Evolutionary conservation across 345 rosid species (phyloP), one percentile per base, ranked within the genome.

Genomic region (Dimocarpus longan): DNA sequence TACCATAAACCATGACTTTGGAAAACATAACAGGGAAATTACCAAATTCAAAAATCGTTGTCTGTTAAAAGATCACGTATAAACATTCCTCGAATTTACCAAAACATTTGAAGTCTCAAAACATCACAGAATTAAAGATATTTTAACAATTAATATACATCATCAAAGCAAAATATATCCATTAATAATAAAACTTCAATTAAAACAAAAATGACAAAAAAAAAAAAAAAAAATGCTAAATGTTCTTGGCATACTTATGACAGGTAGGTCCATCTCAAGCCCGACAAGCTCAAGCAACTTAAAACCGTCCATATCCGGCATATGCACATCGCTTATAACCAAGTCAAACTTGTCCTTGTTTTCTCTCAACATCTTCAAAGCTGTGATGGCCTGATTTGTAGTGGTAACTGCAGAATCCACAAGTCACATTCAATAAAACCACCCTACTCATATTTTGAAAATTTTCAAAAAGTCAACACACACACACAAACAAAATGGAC

Each of bases 271-370:
- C 95, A 90, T 90, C 83, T 90, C 95, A 78, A 92, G 98, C 74
- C 95, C 93, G 73, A 93, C 94, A 18, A 84, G 94, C 84, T 93
- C 95, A 67, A 93, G 93, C 22, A 93, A 83, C 84, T 89, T 88
- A 83, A 92, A 93, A 80, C 98, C 96, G 79, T 92, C 95, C 92
- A 92, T 89, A 89, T 90, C 92, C 8, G 96, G 95, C 96, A 90
- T 92, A 77, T 92, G 89, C 5, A 92, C 93, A 85, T 93, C 98
- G 18, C 93, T 91, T 76, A 93, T 90, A 78, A 93, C 91, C 65
- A 92, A 79, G 81, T 93, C 98, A 82, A 88, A 93, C 77, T 83
- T 83, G 87, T 89, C 81, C 89, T 76, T 87, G 87, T 88, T 89
- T 81, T 90, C 97, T 80, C 94, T 92, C 84, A 93, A 76, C 87